A percentile compares a stretch with the other conserved stretches of the same genome.
Evolutionary conservation across 108 stramenopile species (phyloP).

Genomic region (Licmophora abbreviata): DNA sequence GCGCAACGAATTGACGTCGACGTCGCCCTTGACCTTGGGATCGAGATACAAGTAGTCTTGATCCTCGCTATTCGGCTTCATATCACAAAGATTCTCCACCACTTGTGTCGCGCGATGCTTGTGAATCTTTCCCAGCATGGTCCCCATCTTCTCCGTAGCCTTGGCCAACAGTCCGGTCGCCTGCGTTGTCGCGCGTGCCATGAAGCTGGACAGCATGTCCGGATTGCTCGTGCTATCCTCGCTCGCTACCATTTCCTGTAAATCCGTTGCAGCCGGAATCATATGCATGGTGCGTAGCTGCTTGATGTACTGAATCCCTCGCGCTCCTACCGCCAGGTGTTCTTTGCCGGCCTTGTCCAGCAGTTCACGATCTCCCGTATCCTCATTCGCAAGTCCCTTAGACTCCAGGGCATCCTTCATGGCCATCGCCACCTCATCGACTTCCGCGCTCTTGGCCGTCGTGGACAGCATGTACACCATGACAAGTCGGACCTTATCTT

Average conservation of each 20-base stretch:
- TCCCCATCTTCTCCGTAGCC: constrained; percentile 84
- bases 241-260: constrained; percentile 40
- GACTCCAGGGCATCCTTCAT: constrained; percentile 62
- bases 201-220: constrained; percentile 70
- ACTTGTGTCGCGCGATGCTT: constrained; percentile 85
- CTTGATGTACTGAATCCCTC: constrained; percentile 72
- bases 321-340: constrained; percentile 45
- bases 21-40: constrained; percentile 88
- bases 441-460: constrained; percentile 57
- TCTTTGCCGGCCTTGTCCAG: constrained; percentile 49
- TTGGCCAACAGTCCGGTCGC: constrained; percentile 90
- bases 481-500: constrained; percentile 93
- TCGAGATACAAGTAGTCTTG: constrained; percentile 92
- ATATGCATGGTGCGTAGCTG: constrained; percentile 84
- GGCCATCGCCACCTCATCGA: constrained; percentile 74
- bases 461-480: constrained; percentile 78
- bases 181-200: constrained; percentile 83
- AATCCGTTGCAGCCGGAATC: constrained; percentile 52
- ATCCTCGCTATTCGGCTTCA: constrained; percentile 87
- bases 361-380: constrained; percentile 29
- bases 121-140: constrained; percentile 83
- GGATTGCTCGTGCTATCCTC: constrained; percentile 14
- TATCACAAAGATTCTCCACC: constrained; percentile 89
- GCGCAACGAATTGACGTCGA: constrained; percentile 61
- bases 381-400: constrained; percentile 21